Evolutionary conservation across 1,139 yeast genomes (phyloP), one percentile per base, ranked within the genome.

Genomic region (Pneumocystis oryctolagi): DNA sequence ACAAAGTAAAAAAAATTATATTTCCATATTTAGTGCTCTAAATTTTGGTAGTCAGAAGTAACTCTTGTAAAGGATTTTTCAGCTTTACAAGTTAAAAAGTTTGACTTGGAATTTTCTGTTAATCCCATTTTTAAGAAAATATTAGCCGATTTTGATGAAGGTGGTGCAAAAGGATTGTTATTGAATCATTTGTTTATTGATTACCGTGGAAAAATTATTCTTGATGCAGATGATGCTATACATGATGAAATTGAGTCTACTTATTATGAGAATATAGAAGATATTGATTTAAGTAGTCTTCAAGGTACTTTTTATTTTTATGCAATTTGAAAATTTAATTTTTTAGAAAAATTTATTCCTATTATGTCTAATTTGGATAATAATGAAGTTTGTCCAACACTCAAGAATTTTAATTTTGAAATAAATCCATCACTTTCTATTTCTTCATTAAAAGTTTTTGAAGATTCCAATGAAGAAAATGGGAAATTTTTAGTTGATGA

Each of bases 41-140:
- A 25, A 30, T 40, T 31, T 40, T 32, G 57, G 2, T 61, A 71
- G 69, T 70, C 69, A 14, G 84, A 75, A 64, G 76, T 76, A 3
- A 81, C 85, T 0, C 71, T 82, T 61, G 81, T 79, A n/a, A 69
- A 70, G 3, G 79, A 79, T 25, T 86, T 86, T 70, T 84, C 82
- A 4, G 75, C 81, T 28, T 77, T 89, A n/a, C 77, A 77, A 67
- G 78, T 86, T 65, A 86, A 85, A 71, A 83, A 85, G 67, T 75
- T 87, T 59, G 95, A 89, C 62, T 84, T 85, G 67, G 95, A 87
- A 69, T 75, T 87, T 35, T 80, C 85, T 8, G 85, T 89, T 61
- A 97, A 90, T 73, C 97, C 97, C 0, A 77, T 90, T 62, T 89
- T 90, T 74, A 85, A 88, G 67, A 89, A 89, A 70, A 90, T 95